Conservation (phyloP, 1,284 basidiomycete genomes). For the Pyrrhoderma lamaoense region DNA sequence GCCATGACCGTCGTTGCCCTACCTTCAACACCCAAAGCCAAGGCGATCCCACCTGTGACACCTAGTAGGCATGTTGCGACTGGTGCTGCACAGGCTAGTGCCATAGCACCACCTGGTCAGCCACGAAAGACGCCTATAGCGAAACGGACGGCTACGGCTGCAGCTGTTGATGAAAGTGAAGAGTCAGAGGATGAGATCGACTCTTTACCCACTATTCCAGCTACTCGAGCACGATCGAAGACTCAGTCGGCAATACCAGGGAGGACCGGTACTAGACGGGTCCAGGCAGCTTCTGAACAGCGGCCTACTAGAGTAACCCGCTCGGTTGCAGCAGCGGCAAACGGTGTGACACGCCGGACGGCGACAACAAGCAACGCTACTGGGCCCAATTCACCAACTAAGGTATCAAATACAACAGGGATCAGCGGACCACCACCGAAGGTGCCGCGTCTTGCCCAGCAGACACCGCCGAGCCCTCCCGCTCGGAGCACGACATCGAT, state of each 20-base stretch:
- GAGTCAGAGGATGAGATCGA: conserved; percentile 51
- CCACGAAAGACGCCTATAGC: conserved; percentile 77
- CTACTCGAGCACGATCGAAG: conserved; percentile 4
- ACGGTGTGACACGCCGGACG: background rate
- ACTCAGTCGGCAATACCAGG: conserved; percentile 37
- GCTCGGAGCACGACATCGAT: conserved; percentile 17
- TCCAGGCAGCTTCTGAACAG: conserved; percentile 53
- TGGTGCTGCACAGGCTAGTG: conserved; percentile 58
- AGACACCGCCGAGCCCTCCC: conserved; percentile 10
- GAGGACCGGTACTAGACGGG: conserved; percentile 32
- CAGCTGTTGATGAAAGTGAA: conserved; percentile 37
- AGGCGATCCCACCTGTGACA: conserved; percentile 60
- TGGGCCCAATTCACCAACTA: conserved; percentile 35
- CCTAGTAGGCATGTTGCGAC: conserved; percentile 66
- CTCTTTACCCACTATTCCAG: conserved; percentile 38
- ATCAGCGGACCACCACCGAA: conserved; percentile 47
- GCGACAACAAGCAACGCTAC: conserved; percentile 25
- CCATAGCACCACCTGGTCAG: conserved; percentile 70
- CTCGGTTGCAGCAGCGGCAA: conserved; percentile 47
- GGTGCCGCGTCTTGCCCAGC: conserved; percentile 63
- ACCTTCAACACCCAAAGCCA: conserved; percentile 26
- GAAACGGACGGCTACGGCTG: conserved; percentile 48
- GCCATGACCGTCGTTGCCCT: conserved; percentile 25
- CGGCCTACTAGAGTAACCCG: conserved; percentile 65
- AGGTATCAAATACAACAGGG: conserved; percentile 19